phyloP scores from a whole-genome alignment of 2,329 filamentous ascomycete genomes.

The Monilinia aucupariae region DNA sequence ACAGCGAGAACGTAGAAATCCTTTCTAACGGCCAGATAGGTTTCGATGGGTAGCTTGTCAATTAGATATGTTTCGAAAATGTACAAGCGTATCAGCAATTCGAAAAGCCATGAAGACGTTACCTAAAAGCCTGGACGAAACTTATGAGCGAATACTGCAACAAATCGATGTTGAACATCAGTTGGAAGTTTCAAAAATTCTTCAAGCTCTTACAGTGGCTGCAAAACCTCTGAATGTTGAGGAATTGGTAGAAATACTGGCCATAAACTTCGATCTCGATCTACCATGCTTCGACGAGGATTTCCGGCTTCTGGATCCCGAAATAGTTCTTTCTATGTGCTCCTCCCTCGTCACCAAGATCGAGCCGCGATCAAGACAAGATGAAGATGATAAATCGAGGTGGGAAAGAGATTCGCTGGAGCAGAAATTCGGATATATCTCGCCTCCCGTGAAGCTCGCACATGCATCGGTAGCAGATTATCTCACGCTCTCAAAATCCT shows the following conservation, averaged over 20 bases:
- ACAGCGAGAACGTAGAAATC: neutral
- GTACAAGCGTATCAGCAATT: conserved; percentile 24
- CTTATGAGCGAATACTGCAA: conserved; percentile 36
- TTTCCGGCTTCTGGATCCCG: conserved; percentile 35
- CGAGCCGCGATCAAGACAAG: neutral
- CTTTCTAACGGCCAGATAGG: conserved; percentile 23
- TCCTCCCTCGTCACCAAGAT: conserved; percentile 21
- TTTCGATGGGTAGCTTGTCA: conserved; percentile 39
- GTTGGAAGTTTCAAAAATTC: conserved; percentile 22
- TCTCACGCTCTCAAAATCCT: conserved; percentile 19
- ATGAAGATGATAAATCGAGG: neutral
- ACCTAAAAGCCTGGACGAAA: conserved; percentile 35
- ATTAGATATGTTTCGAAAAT: conserved; percentile 30
- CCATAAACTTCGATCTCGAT: conserved; percentile 28
- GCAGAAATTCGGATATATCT: neutral
- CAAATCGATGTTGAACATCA: conserved; percentile 26
- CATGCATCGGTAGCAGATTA: conserved; percentile 28
- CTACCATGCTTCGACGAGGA: conserved; percentile 34
- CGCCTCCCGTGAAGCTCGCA: conserved; percentile 20
- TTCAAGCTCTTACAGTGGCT: conserved; percentile 30
- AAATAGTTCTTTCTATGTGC: conserved; percentile 27
- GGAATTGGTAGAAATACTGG: conserved; percentile 33
- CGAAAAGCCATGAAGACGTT: conserved; percentile 34
- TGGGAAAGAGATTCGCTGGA: neutral
- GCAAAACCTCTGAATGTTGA: conserved; percentile 23